These are phyloP conservation scores for Saccharomyces hybrid DNA, from an alignment of 1,139 yeast species.

Conservation along the genomic window DNA sequence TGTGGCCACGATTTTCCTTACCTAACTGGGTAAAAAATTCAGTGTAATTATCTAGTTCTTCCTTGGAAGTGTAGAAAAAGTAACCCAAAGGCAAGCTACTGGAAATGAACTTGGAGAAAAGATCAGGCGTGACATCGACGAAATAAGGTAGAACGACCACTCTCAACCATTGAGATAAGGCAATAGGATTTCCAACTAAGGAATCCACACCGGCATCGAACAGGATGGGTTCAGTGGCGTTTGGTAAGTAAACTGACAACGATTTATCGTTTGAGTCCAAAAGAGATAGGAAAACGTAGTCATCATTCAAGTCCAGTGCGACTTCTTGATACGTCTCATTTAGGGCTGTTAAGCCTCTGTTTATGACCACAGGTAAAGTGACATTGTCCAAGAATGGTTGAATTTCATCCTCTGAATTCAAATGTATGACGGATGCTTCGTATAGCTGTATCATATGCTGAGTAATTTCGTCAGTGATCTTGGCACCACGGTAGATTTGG, in stretches of 20 bases:
- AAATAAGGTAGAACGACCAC: constrained; percentile 58
- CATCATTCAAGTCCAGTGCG: constrained; percentile 21
- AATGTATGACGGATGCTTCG: constrained; percentile 65
- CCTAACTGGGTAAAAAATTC: constrained; percentile 56
- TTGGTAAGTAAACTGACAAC: constrained; percentile 6
- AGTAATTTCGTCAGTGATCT: constrained; percentile 69
- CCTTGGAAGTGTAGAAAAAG: constrained; percentile 67
- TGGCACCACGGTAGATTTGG: constrained; percentile 69
- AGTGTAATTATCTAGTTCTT: constrained; percentile 53
- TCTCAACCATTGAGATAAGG: constrained; percentile 10
- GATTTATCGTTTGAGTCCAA: constrained; percentile 3
- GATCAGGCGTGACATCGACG: constrained; percentile 80
- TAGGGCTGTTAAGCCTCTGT: constrained; percentile 19
- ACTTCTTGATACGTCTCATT: constrained; percentile 23
- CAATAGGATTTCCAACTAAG: not conserved
- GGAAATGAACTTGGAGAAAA: constrained; percentile 68
- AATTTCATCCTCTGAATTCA: constrained; percentile 46
- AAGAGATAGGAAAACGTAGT: constrained; percentile 15
- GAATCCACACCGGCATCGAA: constrained; percentile 3
- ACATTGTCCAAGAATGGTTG: constrained; percentile 30
- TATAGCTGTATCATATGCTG: constrained; percentile 74
- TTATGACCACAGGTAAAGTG: constrained; percentile 19
- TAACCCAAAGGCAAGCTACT: constrained; percentile 76
- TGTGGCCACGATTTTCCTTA: constrained; percentile 65
- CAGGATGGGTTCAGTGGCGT: not conserved